These are phyloP conservation scores for Metschnikowia similis DNA, from an alignment of 805 yeast genomes.

Conservation along the genomic window DNA sequence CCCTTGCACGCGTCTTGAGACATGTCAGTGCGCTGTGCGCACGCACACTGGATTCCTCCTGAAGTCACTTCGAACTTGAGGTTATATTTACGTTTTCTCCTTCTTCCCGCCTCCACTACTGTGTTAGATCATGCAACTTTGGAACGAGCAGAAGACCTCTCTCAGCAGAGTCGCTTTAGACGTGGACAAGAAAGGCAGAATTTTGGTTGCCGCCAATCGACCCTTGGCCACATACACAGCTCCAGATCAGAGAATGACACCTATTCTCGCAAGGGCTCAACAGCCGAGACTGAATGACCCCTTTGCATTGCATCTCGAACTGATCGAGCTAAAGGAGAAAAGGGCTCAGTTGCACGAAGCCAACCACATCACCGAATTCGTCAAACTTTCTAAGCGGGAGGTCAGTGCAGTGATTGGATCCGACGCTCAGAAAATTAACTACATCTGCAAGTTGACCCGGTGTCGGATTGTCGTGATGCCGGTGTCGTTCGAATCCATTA, in stretches of 20 bases:
- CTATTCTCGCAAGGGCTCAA: neutral
- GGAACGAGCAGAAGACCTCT: neutral
- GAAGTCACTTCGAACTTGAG: neutral
- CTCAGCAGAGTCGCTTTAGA: neutral
- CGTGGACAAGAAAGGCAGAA: neutral
- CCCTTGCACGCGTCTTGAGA: neutral
- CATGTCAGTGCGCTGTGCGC: neutral
- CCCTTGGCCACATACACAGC: neutral
- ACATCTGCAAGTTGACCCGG: conserved; percentile 8
- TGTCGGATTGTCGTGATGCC: conserved; percentile 15
- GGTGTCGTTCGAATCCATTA: conserved; percentile 10
- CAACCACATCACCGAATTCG: conserved; percentile 8
- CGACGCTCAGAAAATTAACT: conserved; percentile 6
- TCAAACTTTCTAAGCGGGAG: conserved; percentile 11
- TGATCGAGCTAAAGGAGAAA: neutral
- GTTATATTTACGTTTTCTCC: neutral
- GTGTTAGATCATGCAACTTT: neutral
- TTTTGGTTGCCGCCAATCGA: neutral
- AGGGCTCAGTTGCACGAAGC: neutral
- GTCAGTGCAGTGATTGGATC: conserved; percentile 14
- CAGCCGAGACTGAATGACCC: neutral
- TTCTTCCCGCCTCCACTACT: neutral
- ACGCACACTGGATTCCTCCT: neutral
- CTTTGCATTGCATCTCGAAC: neutral
- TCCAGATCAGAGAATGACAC: neutral